Percentiles rank a stretch among this genome's conserved stretches.
Conservation (phyloP, 1,284 basidiomycete species). For the Somion occarium region DNA sequence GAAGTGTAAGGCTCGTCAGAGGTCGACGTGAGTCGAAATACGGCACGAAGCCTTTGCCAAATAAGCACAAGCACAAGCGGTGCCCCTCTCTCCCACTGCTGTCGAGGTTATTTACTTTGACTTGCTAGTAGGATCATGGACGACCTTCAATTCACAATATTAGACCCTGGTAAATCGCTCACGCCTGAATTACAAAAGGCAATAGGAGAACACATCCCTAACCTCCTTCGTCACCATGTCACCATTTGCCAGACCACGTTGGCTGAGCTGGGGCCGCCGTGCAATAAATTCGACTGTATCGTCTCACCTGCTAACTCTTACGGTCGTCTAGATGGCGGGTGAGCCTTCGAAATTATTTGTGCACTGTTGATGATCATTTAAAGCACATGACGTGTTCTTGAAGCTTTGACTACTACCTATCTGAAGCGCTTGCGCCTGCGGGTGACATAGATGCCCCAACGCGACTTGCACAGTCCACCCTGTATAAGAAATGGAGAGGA, state of each 20-base stretch:
- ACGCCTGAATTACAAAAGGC: neutral
- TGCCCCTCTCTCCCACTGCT: neutral
- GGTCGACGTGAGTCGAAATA: too few relatives aligned
- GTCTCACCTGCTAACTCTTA: constrained; percentile 24
- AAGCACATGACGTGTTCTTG: neutral
- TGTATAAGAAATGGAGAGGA: constrained; percentile 21
- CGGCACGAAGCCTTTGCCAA: neutral
- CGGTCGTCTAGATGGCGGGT: constrained; percentile 22
- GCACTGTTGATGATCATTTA: neutral
- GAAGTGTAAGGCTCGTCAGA: too few relatives aligned
- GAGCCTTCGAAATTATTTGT: neutral
- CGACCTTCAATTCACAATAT: neutral
- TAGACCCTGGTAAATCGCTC: neutral
- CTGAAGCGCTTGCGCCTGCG: constrained; percentile 13
- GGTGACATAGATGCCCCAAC: constrained; percentile 15
- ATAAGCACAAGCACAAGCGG: neutral
- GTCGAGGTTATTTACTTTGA: neutral
- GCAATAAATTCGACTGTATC: constrained; percentile 19
- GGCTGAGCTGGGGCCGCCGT: neutral
- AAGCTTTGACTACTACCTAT: constrained; percentile 19
- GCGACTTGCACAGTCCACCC: constrained; percentile 15
- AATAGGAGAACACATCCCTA: neutral
- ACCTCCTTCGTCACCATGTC: constrained; percentile 1
- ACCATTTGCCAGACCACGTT: constrained; percentile 1
- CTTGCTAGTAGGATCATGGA: too few relatives aligned